phyloP scores from a whole-genome alignment of 2,329 filamentous ascomycete genomes.

The Plenodomus tracheiphilus region DNA sequence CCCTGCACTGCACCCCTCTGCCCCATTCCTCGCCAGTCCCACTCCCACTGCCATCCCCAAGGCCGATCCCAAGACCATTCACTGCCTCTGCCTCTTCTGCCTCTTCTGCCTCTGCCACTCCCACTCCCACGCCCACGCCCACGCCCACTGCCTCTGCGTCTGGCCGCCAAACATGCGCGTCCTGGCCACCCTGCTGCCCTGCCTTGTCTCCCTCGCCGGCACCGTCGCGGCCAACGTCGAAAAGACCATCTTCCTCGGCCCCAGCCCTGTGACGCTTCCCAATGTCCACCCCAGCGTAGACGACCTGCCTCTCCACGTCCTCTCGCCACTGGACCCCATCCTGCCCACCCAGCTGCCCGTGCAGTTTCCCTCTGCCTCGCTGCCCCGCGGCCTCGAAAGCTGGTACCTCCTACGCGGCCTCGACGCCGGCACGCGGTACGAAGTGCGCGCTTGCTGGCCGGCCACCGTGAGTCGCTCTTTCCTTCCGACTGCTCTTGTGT shows the following conservation, averaged over 20 bases:
- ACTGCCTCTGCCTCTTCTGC: background rate
- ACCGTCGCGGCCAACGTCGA: slow-evolving; percentile 73
- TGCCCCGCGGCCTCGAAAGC: slow-evolving; percentile 63
- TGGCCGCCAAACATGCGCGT: slow-evolving; percentile 39
- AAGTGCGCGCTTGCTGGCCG: slow-evolving; percentile 90
- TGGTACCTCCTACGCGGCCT: slow-evolving; percentile 81
- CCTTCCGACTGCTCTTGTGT: background rate
- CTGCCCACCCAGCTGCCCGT: slow-evolving; percentile 68
- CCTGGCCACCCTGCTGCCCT: slow-evolving; percentile 31
- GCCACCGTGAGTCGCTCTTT: slow-evolving; percentile 69
- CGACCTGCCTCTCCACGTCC: slow-evolving; percentile 64
- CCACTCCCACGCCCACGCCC: background rate
- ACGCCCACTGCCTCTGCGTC: slow-evolving; percentile 7
- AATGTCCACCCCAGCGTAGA: slow-evolving; percentile 59
- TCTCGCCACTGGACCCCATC: slow-evolving; percentile 59
- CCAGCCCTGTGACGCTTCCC: slow-evolving; percentile 60
- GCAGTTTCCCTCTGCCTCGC: slow-evolving; percentile 63
- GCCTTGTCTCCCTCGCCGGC: slow-evolving; percentile 37
- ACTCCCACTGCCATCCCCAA: background rate
- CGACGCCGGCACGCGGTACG: slow-evolving; percentile 75
- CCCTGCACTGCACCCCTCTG: background rate
- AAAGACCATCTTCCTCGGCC: slow-evolving; percentile 85
- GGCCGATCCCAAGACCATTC: background rate
- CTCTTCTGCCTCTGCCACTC: background rate
- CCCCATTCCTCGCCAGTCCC: background rate